Percentiles rank a stretch among this genome's conserved stretches.
Evolutionary conservation across 1,139 yeast species (phyloP).

Genomic region (Candida mesenterica): DNA sequence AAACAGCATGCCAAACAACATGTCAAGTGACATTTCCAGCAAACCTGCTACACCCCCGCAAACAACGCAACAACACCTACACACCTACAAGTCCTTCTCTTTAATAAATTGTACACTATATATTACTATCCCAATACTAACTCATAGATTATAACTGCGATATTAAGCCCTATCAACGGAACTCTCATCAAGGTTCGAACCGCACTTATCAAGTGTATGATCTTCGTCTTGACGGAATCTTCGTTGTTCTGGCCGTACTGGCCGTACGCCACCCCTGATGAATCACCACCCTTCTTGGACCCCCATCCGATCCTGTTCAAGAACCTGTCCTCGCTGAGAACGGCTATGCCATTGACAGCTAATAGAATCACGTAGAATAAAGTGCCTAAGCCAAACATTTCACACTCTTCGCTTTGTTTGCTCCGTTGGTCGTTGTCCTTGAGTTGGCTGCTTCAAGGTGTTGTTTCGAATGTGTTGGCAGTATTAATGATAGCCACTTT

Average conservation of each 20-base stretch:
- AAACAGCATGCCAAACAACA: no score
- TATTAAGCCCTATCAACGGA: slow-evolving; percentile 68
- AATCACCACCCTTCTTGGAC: slow-evolving; percentile 16
- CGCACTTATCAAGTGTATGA: slow-evolving; percentile 67
- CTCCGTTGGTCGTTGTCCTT: neutral
- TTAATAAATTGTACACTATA: slow-evolving; percentile 1
- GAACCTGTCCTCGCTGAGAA: slow-evolving; percentile 79
- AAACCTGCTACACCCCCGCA: neutral
- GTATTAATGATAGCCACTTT: no score
- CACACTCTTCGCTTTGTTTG: neutral
- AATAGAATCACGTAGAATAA: slow-evolving; percentile 65
- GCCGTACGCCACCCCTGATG: slow-evolving; percentile 1
- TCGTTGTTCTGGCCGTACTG: slow-evolving; percentile 16
- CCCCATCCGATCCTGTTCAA: slow-evolving; percentile 62
- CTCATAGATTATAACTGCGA: slow-evolving; percentile 68
- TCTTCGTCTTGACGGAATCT: slow-evolving; percentile 54
- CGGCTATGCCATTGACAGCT: slow-evolving; percentile 73
- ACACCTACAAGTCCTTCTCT: neutral
- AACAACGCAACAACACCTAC: neutral
- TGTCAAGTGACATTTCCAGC: neutral
- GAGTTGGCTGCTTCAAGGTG: neutral
- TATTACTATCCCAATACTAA: slow-evolving; percentile 60
- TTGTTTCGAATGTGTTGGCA: no score
- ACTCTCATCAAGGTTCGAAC: slow-evolving; percentile 73
- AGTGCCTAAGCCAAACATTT: slow-evolving; percentile 71